phyloP scores from a whole-genome alignment of 345 rosid species.

The Dimocarpus longan region DNA sequence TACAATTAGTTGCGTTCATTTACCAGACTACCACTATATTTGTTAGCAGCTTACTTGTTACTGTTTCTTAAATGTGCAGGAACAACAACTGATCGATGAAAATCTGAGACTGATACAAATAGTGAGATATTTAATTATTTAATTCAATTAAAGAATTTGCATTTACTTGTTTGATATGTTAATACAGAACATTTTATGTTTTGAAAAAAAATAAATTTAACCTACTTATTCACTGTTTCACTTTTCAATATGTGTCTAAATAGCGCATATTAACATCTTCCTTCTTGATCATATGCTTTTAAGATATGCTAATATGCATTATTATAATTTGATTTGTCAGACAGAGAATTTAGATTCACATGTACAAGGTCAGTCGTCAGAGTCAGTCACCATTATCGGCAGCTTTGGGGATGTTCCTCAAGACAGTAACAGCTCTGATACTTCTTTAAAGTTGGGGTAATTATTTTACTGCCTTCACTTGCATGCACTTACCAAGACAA shows the following conservation, averaged over 20 bases:
- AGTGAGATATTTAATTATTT: slow-evolving; percentile 12
- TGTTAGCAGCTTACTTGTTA: too few relatives aligned
- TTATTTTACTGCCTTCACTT: neutral
- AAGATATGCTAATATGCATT: too few relatives aligned
- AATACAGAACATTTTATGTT: too few relatives aligned
- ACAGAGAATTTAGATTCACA: neutral
- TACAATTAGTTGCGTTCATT: too few relatives aligned
- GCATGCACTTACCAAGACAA: neutral
- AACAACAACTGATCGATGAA: slow-evolving; percentile 25
- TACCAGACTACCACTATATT: too few relatives aligned
- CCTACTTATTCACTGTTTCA: too few relatives aligned
- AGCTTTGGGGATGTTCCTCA: slow-evolving; percentile 25
- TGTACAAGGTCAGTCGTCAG: slow-evolving; percentile 24
- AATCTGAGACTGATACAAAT: slow-evolving; percentile 29
- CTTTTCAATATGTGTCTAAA: too few relatives aligned
- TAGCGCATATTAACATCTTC: too few relatives aligned
- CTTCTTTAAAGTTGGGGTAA: slow-evolving; percentile 43
- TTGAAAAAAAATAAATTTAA: too few relatives aligned
- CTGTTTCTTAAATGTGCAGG: slow-evolving; percentile 27
- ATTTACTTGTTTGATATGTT: too few relatives aligned
- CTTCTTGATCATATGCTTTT: too few relatives aligned
- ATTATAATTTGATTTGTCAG: slow-evolving; percentile 15
- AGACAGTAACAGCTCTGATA: slow-evolving; percentile 8
- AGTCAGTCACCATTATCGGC: slow-evolving; percentile 19
- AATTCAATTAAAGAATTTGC: too few relatives aligned